These are phyloP conservation scores for Cryphonectria japonica DNA, from an alignment of 2,329 filamentous ascomycete genomes.

Conservation along the genomic window DNA sequence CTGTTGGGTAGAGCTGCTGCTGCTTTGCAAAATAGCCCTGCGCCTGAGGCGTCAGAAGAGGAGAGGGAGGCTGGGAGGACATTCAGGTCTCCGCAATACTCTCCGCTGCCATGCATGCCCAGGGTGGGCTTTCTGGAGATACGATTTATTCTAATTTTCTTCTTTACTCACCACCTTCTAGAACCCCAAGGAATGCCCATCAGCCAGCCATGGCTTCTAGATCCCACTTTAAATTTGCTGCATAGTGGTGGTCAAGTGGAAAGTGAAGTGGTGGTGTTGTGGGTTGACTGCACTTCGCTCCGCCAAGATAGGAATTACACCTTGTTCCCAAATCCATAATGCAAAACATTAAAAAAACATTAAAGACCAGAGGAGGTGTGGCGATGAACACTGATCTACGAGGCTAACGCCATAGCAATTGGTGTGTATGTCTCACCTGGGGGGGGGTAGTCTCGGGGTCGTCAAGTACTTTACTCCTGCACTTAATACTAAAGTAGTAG, in stretches of 20 bases:
- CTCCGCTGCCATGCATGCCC: slow-evolving; percentile 1
- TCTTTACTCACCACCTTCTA: neutral
- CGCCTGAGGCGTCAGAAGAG: neutral
- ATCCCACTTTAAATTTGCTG: neutral
- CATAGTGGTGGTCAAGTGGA: neutral
- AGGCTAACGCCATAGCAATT: neutral
- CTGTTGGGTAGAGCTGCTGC: neutral
- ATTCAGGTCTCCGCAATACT: slow-evolving; percentile 1
- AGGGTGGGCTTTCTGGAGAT: neutral
- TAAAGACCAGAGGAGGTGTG: neutral
- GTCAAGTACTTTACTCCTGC: neutral
- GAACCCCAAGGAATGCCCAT: neutral
- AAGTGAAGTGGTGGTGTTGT: neutral
- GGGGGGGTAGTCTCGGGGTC: neutral
- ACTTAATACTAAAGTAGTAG: neutral
- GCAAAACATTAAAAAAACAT: no score
- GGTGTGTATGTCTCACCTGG: neutral
- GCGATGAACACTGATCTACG: neutral
- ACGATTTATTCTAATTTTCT: neutral
- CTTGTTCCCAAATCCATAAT: no score
- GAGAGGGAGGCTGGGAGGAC: slow-evolving; percentile 5
- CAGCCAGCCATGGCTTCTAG: neutral
- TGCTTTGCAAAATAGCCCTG: neutral
- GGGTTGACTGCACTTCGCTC: neutral
- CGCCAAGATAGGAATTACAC: neutral